phyloP scores from a whole-genome alignment of 768 basidiomycete species.

The Psilocybe azurescens region DNA sequence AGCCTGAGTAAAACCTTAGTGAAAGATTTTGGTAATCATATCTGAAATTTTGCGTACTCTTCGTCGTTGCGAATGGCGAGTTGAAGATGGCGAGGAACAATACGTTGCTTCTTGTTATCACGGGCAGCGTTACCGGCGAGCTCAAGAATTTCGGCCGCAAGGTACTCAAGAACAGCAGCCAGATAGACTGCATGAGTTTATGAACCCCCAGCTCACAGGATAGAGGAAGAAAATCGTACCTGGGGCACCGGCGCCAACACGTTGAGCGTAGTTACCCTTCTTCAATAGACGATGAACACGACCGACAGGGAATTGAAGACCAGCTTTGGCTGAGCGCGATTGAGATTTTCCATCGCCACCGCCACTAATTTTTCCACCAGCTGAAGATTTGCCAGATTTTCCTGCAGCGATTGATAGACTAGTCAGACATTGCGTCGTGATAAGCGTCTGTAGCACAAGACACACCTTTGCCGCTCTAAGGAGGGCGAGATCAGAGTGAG shows the following conservation, averaged over 20 bases:
- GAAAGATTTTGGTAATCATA: not conserved
- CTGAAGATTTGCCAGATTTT: constrained; percentile 69
- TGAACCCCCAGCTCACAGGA: constrained; percentile 6
- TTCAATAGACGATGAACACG: constrained; percentile 92
- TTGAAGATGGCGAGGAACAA: constrained; percentile 93
- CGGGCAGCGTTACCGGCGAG: constrained; percentile 90
- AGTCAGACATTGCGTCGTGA: constrained; percentile 8
- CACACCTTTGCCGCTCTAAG: constrained; percentile 46
- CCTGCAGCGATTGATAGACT: constrained; percentile 26
- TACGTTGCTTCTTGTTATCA: constrained; percentile 95
- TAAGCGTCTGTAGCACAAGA: not conserved
- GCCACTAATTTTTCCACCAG: constrained; percentile 63
- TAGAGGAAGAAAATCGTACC: constrained; percentile 45
- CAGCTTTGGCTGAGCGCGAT: constrained; percentile 77
- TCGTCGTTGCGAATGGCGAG: constrained; percentile 95
- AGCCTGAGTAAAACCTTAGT: constrained; percentile 43
- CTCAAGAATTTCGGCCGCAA: constrained; percentile 93
- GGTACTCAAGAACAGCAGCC: constrained; percentile 91
- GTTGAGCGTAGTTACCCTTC: constrained; percentile 85
- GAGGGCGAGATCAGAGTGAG: not conserved
- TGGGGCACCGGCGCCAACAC: constrained; percentile 89
- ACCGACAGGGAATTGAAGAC: constrained; percentile 90
- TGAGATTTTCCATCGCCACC: constrained; percentile 57
- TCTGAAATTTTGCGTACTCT: constrained; percentile 56
- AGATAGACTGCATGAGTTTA: constrained; percentile 70